Evolutionary conservation across 1,139 yeast genomes (phyloP), one percentile per base, ranked within the genome.

Genomic region (Scheffersomyces lignicola): DNA sequence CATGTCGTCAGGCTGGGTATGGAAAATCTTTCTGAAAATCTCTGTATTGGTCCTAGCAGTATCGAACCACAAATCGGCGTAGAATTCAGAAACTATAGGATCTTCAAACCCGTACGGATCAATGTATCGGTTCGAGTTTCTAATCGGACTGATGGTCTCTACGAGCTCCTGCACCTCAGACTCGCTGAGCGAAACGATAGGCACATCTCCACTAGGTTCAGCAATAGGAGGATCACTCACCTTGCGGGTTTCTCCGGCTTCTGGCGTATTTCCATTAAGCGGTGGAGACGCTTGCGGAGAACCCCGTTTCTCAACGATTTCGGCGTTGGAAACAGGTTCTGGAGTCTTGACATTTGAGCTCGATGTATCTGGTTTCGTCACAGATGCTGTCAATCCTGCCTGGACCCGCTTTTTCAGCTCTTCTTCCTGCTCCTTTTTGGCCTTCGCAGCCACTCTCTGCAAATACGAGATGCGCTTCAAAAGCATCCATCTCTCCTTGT

Each of bases 21-120:
- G 92, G 72, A 94, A 94, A 3, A 92, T 88, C 59, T 83, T 71
- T 41, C 97, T 72, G 62, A 76, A 94, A 6, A 92, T 65, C 41
- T 78, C 73, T 0, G 97, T 89, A 53, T 94, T 94, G 48, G 90
- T 73, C 40, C 84, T 68, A 0, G 98, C 97, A 53, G 78, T 80
- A 8, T 85, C 83, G 51, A 73, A 77, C 97, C 97, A 92, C n/a
- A 83, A 60, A 46, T 88, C 96, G 49, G 85, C 92, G 52, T 80
- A 87, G 54, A 94, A 92, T 4, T 76, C 77, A 8, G 77, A 83
- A 41, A 74, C 77, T 31, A 92, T 58, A 0, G 98, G 98, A 60
- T 94, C 99, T 41, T 76, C 82, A 56, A 94, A 88, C 1, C 78
- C 72, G 56, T 86, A 88, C 1, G 98, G 98, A 55, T 89, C 97